A percentile compares a stretch with the other conserved stretches of the same genome.
These are phyloP conservation scores for Sporothrix phasma DNA, from an alignment of 2,329 filamentous ascomycete genomes.

Conservation along the genomic window DNA sequence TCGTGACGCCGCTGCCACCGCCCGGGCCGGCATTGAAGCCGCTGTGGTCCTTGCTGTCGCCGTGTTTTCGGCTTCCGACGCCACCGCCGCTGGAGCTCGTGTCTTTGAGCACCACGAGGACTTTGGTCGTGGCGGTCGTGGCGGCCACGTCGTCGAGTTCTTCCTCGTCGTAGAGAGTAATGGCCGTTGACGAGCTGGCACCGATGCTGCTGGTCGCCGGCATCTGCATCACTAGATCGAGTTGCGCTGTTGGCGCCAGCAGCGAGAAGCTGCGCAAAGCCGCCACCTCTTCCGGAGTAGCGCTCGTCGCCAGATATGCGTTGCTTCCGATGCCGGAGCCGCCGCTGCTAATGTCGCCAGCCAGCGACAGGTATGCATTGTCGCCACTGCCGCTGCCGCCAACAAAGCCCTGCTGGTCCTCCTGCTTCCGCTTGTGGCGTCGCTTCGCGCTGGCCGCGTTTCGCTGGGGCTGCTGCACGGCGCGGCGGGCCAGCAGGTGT, in stretches of 20 bases:
- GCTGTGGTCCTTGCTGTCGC: neutral
- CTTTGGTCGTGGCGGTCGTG: constrained; percentile 22
- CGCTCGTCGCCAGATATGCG: constrained; percentile 15
- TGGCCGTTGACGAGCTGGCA: neutral
- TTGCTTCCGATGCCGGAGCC: neutral
- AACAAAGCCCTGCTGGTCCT: constrained; percentile 1
- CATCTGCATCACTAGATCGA: constrained; percentile 20
- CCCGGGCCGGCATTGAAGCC: neutral
- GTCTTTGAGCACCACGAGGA: constrained; percentile 29
- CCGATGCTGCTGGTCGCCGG: neutral
- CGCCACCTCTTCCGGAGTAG: constrained; percentile 10
- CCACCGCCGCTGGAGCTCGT: constrained; percentile 18
- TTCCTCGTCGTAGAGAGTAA: constrained; percentile 12
- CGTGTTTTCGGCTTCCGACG: constrained; percentile 19
- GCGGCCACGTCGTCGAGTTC: constrained; percentile 16
- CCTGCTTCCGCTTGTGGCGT: constrained; percentile 20
- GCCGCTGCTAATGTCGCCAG: neutral
- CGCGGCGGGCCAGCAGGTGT: constrained; percentile 27
- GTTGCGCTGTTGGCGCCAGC: constrained; percentile 23
- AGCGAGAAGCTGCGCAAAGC: constrained; percentile 26
- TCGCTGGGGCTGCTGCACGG: constrained; percentile 23
- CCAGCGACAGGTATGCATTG: neutral
- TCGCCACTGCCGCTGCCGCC: constrained; percentile 16
- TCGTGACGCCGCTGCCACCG: constrained; percentile 22
- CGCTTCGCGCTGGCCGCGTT: constrained; percentile 12